Evolutionary conservation across 192 early-diverging fungal species (phyloP).

Genomic region (Powellomyces hirtus): DNA sequence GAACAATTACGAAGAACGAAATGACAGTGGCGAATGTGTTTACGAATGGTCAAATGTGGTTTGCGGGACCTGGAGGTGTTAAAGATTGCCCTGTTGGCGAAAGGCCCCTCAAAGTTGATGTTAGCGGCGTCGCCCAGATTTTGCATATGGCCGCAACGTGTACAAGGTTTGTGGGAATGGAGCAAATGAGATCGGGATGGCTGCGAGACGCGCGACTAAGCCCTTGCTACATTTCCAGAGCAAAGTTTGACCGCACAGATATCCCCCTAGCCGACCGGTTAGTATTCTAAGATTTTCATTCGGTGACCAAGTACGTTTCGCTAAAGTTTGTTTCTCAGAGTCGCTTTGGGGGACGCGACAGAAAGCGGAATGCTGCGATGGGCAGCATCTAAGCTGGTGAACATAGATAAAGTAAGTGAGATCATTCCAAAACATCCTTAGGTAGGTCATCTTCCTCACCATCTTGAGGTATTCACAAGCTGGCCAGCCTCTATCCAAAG

Average conservation of each 20-base stretch:
- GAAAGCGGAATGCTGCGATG: slow-evolving; percentile 80
- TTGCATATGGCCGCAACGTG: slow-evolving; percentile 75
- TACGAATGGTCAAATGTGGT: slow-evolving; percentile 35
- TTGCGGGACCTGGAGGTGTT: slow-evolving; percentile 1
- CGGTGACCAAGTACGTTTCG: no score
- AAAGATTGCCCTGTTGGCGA: slow-evolving; percentile 15
- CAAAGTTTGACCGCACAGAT: slow-evolving; percentile 35
- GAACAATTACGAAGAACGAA: slow-evolving; percentile 65
- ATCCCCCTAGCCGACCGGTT: slow-evolving; percentile 6
- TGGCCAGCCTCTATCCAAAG: slow-evolving; percentile 6
- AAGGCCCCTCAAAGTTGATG: slow-evolving; percentile 35
- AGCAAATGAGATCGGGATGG: neutral
- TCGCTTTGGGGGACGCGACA: slow-evolving; percentile 76
- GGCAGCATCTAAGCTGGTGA: slow-evolving; percentile 59
- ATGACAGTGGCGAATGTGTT: slow-evolving; percentile 53
- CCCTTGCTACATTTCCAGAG: slow-evolving; percentile 3
- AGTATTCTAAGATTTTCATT: no score
- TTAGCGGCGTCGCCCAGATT: slow-evolving; percentile 62
- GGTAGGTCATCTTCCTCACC: neutral
- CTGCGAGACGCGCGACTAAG: neutral
- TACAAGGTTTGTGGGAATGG: slow-evolving; percentile 35
- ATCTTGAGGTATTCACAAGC: neutral
- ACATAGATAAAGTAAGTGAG: slow-evolving; percentile 61
- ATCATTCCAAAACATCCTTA: neutral
- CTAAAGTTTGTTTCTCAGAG: slow-evolving; percentile 24